A percentile compares a stretch with the other conserved stretches of the same genome.
phyloP scores from a whole-genome alignment of 768 basidiomycete species.

The Naganishia kalamii region DNA sequence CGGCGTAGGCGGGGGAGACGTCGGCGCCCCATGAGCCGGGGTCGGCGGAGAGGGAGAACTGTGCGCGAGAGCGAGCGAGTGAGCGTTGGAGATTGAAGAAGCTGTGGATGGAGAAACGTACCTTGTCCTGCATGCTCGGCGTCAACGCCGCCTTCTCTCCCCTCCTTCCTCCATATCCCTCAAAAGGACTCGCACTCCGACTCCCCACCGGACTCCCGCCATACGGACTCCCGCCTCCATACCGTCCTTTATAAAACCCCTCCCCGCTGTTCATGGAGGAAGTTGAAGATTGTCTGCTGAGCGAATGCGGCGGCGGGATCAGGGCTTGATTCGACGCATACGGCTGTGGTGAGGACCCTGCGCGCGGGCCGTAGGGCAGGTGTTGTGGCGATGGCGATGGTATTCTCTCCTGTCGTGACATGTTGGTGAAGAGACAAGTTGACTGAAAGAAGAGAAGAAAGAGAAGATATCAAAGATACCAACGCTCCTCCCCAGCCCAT shows the following conservation, averaged over 20 bases:
- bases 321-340: not conserved
- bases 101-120: not conserved
- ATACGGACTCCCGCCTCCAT: not conserved
- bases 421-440: too few species aligned
- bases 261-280: not conserved
- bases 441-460: too few species aligned
- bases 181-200: not conserved
- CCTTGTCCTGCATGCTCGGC: not conserved
- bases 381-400: not conserved
- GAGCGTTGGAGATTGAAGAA: too few species aligned
- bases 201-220: not conserved
- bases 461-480: too few species aligned
- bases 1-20: conserved; percentile 52
- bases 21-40: conserved; percentile 22
- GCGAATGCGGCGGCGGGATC: not conserved
- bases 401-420: too few species aligned
- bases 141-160: not conserved
- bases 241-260: not conserved
- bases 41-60: conserved; percentile 22
- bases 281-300: not conserved
- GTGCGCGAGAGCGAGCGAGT: not conserved
- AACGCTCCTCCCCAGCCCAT: too few species aligned
- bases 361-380: not conserved
- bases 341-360: not conserved
- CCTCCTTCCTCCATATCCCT: not conserved